Evolutionary conservation across 352 stramenopile species (phyloP), one percentile per base, ranked within the genome.

Genomic region (Globisporangium spiculum): DNA sequence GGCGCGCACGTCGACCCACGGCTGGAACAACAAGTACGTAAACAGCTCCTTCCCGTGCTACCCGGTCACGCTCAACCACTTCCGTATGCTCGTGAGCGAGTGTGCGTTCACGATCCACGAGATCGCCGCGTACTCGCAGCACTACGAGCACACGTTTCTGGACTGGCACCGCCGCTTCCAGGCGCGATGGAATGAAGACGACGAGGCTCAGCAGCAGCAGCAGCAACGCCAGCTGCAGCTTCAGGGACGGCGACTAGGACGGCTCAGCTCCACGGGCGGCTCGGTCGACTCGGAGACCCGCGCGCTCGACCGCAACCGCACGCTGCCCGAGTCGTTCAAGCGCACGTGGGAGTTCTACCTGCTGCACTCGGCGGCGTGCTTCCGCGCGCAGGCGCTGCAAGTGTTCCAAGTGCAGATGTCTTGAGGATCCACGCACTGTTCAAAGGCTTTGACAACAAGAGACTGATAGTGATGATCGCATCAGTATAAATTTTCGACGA

Each of bases 271-370:
- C 32, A 36, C 32, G 4, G 34, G 38, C 30, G 27, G 38, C 36
- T 52, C 62, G 27, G 24, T 18, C 8, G 54, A 64, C 34, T 24
- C 69, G 48, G 70, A 68, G 18, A 60, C 30, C 26, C 50, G 53
- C 60, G 53, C 24, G 10, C 41, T 63, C 6, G 60, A 67, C 27
- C 60, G 65, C 6, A 53, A 67, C 27, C 71, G 70, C 22, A 87
- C 76, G 24, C 69, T 93, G 18, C 87, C 87, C 3, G 76, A 92
- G 57, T 92, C 84, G 4, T 97, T 96, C 59, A 83, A 88, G 58
- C 84, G 90, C 46, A 94, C 85, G 34, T 97, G 87, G 86, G 87
- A 96, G 69, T 96, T 96, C 68, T 96, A 97, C 65, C 64, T 97
- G 63, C 75, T 93, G 44, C 91, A 97, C 61, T 96, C 84, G 8